Evolutionary conservation across 768 basidiomycete genomes (phyloP), one percentile per base, ranked within the genome.

Genomic region (Lactarius indigo): DNA sequence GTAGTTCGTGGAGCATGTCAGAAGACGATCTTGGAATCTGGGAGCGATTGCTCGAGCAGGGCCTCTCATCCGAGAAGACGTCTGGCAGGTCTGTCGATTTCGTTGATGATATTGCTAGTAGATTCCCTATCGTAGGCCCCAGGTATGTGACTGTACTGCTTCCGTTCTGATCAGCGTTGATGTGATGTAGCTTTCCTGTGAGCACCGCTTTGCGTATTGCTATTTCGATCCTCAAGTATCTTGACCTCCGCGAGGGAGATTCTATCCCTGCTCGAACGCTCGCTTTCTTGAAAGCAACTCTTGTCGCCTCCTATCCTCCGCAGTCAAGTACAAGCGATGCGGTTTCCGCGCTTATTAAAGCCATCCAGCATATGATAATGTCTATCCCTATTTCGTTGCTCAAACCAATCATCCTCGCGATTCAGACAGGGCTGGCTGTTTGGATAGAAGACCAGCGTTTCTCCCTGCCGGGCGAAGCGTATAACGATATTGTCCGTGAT

Each of bases 1-100:
- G 9, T 28, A 68, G 66, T 37, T 64, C 66, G 4, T 68, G 66
- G 66, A 39, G 4, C 41, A 64, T 68, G 66, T 68, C 66, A 9
- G 54, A 17, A 15, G 63, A 60, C 15, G 66, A 68, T 39, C 58
- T 68, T 13, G 66, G 59, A 30, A 39, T 68, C 26, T 68, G 66
- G 66, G 66, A 64, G 37, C 57, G 54, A 44, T 52, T 37, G 3
- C 28, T 68, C 15, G 66, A 68, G 20, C 52, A 33, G 12, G 9
- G 20, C 23, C 17, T 59, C 30, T 47, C 52, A 5, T 18, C 26
- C 1, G 41, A 10, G 42, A 26, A 17, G 39, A 44, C 20, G 3
- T 54, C 66, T 7, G 8, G 15, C 10, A n/a, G 63, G 28, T 15
- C 17, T 6, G 41, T 30, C 31, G 52, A 39, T 31, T 5, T 64